Base-by-base conservation (phyloP, 1,139 yeast genomes). In the Sugiyamaella castrensis region DNA sequence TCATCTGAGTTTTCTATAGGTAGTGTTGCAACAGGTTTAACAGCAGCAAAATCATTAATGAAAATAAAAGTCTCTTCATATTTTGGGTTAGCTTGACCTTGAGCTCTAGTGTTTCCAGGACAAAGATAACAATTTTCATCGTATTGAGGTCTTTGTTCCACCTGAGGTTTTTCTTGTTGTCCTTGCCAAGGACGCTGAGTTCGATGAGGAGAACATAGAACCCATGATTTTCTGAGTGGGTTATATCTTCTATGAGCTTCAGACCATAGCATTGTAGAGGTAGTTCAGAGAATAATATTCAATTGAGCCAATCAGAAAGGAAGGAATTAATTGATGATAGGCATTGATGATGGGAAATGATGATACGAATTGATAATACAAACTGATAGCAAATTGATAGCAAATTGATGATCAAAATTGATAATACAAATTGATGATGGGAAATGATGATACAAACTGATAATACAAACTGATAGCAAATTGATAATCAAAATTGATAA, bases 121-220 rank as follows among this genome's bases (percentile, higher is more conserved):
- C 92, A 84, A 55, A 84, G 71, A 67, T 81, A 84, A 65, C 92
- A 84, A 54, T 77, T 77, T 28, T 79, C 77, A 60, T 84, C 92
- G 61, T 79, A 82, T 37, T 63, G 69, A 1, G 86, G 84, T 53
- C 77, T 70, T 35, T 66, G 60, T 16, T 70, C 72, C 47, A 68
- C 72, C 48, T 67, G 66, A 26, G 75, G 67, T 41, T 72, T 74
- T 63, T 84, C 91, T 56, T 80, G 74, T 56, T 83, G 87, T 42
- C 91, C 91, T 65, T 82, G 86, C 92, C 91, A 84, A 19, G 89
- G 91, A 57, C 92, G 75, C 64, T 83, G 82, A 32, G 89, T 80
- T 52, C 92, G 72, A 62, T 84, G 92, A 5, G 92, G 92, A 8
- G 89, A 83, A 49, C 86, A 84, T 47, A 84, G 71, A 29, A 84